Percentiles rank a stretch among this genome's conserved stretches.
These are phyloP conservation scores for Backusella psychrophila DNA, from an alignment of 192 early-diverging fungal species.

Conservation along the genomic window DNA sequence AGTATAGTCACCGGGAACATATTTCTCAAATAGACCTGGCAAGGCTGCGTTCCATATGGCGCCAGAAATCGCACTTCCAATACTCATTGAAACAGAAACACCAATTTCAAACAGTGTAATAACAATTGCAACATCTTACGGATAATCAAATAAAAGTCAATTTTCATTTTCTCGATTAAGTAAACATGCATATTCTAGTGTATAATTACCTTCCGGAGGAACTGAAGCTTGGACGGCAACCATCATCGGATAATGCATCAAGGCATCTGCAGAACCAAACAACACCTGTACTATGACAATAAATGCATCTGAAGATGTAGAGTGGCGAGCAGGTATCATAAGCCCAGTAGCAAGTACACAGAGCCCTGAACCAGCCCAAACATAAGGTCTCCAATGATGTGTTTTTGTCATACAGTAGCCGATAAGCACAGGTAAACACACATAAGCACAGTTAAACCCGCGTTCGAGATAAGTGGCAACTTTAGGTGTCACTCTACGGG, in stretches of 20 bases:
- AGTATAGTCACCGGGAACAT: slow-evolving; percentile 25
- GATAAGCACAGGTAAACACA: neutral
- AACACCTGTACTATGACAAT: slow-evolving; percentile 18
- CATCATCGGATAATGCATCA: slow-evolving; percentile 4
- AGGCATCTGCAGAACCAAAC: slow-evolving; percentile 13
- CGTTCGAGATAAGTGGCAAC: slow-evolving; percentile 14
- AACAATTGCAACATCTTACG: slow-evolving; percentile 23
- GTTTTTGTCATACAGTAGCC: slow-evolving; percentile 17
- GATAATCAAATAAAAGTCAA: neutral
- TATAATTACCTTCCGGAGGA: slow-evolving; percentile 10
- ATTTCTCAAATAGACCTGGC: slow-evolving; percentile 12
- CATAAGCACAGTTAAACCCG: slow-evolving; percentile 7
- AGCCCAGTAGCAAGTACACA: slow-evolving; percentile 19
- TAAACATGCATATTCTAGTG: neutral
- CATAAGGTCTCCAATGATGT: slow-evolving; percentile 9
- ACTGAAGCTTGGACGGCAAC: slow-evolving; percentile 18
- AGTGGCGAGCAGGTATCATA: slow-evolving; percentile 28
- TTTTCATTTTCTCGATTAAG: neutral
- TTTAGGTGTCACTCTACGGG: slow-evolving; percentile 6
- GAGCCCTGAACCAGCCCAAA: slow-evolving; percentile 10
- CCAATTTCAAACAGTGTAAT: slow-evolving; percentile 22
- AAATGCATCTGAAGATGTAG: slow-evolving; percentile 14
- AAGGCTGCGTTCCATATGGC: slow-evolving; percentile 19
- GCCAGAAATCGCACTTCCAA: slow-evolving; percentile 23
- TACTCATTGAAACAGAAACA: neutral